These are phyloP conservation scores for thale cress (Arabidopsis thaliana) DNA, from an alignment of 345 rosid species.

Conservation along the genomic window TAIR10.1 NC_003074.8:11262501-11263000, in stretches of 20 bases:
- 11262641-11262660: too few relatives aligned
- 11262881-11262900: not conserved
- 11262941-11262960: not conserved
- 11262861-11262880: constrained; percentile 1
- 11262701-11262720: not conserved
- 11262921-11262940: constrained; percentile 9
- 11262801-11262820: not conserved
- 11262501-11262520: constrained; percentile 37
- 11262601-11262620: not conserved
- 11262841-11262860: constrained; percentile 32
- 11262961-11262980: constrained; percentile 31
- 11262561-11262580: not conserved
- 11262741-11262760: not conserved
- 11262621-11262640: too few relatives aligned
- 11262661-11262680: too few relatives aligned
- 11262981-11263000: constrained; percentile 14
- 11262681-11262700: not conserved
- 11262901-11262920: constrained; percentile 7
- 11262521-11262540: constrained; percentile 23
- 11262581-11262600: not conserved
- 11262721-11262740: not conserved
- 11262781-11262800: constrained; percentile 12
- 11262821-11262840: not conserved
- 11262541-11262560: constrained; percentile 21
- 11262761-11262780: not conserved